Evolutionary conservation across 306 rosid genomes (phyloP).

Genomic region (apple (Malus domestica)): ASM211411v1 NC_041795.1:2377501-2378000

Average conservation of each 20-base stretch:
- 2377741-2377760: slow-evolving; percentile 82
- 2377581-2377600: too few relatives aligned
- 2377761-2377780: slow-evolving; percentile 40
- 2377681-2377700: too few relatives aligned
- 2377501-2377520: too few relatives aligned
- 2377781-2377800: slow-evolving; percentile 45
- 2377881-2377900: too few relatives aligned
- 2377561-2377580: too few relatives aligned
- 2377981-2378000: slow-evolving; percentile 59
- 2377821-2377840: background rate
- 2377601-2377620: too few relatives aligned
- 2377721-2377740: slow-evolving; percentile 89
- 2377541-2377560: too few relatives aligned
- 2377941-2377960: slow-evolving; percentile 62
- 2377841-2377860: background rate
- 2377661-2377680: too few relatives aligned
- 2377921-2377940: slow-evolving; percentile 79
- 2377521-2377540: too few relatives aligned
- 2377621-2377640: too few relatives aligned
- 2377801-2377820: slow-evolving; percentile 82
- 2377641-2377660: too few relatives aligned
- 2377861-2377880: background rate
- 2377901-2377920: background rate
- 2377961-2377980: slow-evolving; percentile 95
- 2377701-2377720: slow-evolving; percentile 8